phyloP scores from a whole-genome alignment of 352 stramenopile genomes.

The Phytophthora europaea region DNA sequence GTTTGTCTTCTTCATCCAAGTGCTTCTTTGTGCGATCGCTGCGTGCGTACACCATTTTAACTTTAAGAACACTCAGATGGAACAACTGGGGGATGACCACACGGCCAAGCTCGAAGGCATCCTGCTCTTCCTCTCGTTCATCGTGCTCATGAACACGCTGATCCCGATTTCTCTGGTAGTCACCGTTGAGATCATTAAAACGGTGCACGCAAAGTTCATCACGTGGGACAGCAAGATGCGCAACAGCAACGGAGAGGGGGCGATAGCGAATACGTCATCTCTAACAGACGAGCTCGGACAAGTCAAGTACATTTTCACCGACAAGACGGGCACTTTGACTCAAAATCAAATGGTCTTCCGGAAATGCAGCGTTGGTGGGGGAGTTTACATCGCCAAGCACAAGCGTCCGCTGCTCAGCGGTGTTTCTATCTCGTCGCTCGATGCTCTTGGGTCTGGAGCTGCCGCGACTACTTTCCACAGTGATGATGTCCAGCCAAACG shows the following conservation, averaged over 20 bases:
- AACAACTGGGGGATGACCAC: constrained; percentile 8
- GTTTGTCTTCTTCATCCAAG: constrained; percentile 79
- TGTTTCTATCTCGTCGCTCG: constrained; percentile 51
- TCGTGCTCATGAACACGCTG: constrained; percentile 94
- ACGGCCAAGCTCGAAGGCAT: constrained; percentile 25
- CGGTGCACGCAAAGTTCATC: constrained; percentile 82
- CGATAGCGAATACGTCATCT: constrained; percentile 90
- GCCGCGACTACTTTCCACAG: constrained; percentile 20
- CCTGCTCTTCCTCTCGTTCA: constrained; percentile 90
- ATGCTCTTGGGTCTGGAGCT: constrained; percentile 16
- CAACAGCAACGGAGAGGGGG: constrained; percentile 54
- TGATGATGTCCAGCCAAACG: constrained; percentile 18
- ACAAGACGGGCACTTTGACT: constrained; percentile 96
- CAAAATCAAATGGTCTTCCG: constrained; percentile 97
- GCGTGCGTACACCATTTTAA: constrained; percentile 48
- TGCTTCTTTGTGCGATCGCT: constrained; percentile 70
- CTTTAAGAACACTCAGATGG: constrained; percentile 8
- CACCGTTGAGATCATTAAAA: constrained; percentile 84
- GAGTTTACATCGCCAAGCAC: constrained; percentile 73
- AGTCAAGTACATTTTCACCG: constrained; percentile 94
- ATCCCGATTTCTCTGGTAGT: constrained; percentile 96
- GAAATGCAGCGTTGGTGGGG: constrained; percentile 93
- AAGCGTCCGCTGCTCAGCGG: constrained; percentile 29
- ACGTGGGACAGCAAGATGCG: constrained; percentile 80
- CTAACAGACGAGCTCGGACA: constrained; percentile 95